Conservation (phyloP, 2,329 filamentous ascomycete species). For the Trichoderma harzianum region DNA sequence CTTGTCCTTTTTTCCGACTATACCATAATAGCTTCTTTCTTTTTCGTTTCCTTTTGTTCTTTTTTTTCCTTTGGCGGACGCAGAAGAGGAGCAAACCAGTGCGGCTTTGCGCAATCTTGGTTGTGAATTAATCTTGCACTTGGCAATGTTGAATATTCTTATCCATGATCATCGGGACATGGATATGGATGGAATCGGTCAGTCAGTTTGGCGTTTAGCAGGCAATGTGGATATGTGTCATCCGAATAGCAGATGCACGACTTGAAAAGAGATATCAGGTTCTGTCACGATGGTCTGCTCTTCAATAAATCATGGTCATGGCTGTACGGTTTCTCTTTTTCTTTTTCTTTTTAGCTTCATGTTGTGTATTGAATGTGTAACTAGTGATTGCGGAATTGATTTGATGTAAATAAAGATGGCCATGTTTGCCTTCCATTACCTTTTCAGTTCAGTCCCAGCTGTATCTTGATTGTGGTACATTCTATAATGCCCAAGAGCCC, state of each 20-base stretch:
- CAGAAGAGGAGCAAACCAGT: constrained; percentile 1
- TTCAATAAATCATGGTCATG: constrained; percentile 17
- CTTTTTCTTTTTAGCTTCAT: not conserved
- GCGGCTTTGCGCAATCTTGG: not conserved
- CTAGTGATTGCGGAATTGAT: constrained; percentile 6
- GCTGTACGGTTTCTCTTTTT: not conserved
- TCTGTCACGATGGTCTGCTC: constrained; percentile 16
- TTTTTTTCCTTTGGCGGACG: not conserved
- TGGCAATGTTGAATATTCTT: constrained; percentile 18
- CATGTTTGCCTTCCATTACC: not conserved
- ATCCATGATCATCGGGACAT: constrained; percentile 12
- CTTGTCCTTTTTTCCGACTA: constrained; percentile 3
- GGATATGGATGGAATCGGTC: constrained; percentile 15
- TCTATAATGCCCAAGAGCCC: too few species aligned
- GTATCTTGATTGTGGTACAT: not conserved
- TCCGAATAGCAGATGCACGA: constrained; percentile 17
- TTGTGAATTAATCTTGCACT: constrained; percentile 13
- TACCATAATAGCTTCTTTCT: constrained; percentile 17
- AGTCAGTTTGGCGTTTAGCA: constrained; percentile 16
- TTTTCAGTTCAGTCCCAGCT: not conserved
- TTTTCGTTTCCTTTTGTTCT: not conserved
- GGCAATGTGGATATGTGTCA: constrained; percentile 18
- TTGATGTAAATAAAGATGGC: not conserved
- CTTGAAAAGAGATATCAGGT: constrained; percentile 16
- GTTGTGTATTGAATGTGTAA: constrained; percentile 14